phyloP scores from a whole-genome alignment of 176 grass and related monocot species.

The Chloris gayana region DNA sequence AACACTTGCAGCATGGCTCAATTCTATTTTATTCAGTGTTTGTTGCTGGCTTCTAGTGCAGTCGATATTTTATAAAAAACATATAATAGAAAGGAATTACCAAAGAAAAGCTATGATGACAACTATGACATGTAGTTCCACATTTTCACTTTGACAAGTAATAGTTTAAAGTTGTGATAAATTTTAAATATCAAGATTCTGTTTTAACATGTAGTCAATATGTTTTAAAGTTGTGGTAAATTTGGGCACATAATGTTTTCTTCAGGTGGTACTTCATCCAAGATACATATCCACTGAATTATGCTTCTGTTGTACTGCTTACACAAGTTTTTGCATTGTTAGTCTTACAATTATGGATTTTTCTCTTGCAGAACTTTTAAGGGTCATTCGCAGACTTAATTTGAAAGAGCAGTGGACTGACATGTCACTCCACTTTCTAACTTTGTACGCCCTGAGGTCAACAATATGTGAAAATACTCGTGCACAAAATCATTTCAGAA shows the following conservation, averaged over 20 bases:
- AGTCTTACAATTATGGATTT: conserved; percentile 30
- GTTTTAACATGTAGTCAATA: no score
- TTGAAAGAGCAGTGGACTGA: conserved; percentile 97
- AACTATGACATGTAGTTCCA: neutral
- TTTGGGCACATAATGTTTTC: neutral
- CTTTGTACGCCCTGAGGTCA: conserved; percentile 77
- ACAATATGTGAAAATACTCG: conserved; percentile 85
- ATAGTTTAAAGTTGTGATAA: neutral
- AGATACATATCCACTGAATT: conserved; percentile 14
- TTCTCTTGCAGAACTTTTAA: conserved; percentile 84
- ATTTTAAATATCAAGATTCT: neutral
- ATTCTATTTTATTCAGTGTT: conserved; percentile 23
- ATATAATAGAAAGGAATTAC: conserved; percentile 1
- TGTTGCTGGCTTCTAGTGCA: conserved; percentile 28
- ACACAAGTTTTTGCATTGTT: conserved; percentile 17
- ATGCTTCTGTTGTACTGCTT: conserved; percentile 20
- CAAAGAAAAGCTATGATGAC: neutral
- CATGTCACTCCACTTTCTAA: conserved; percentile 80
- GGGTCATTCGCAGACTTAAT: conserved; percentile 91
- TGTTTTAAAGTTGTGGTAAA: no score
- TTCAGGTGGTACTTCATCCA: conserved; percentile 22
- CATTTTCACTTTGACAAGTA: conserved; percentile 15
- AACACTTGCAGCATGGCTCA: conserved; percentile 9
- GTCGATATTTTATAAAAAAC: conserved; percentile 22
- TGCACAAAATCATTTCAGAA: conserved; percentile 98